Evolutionary conservation across 2,329 filamentous ascomycete species (phyloP).

Genomic region (Paracoccidioides lutzii): DNA sequence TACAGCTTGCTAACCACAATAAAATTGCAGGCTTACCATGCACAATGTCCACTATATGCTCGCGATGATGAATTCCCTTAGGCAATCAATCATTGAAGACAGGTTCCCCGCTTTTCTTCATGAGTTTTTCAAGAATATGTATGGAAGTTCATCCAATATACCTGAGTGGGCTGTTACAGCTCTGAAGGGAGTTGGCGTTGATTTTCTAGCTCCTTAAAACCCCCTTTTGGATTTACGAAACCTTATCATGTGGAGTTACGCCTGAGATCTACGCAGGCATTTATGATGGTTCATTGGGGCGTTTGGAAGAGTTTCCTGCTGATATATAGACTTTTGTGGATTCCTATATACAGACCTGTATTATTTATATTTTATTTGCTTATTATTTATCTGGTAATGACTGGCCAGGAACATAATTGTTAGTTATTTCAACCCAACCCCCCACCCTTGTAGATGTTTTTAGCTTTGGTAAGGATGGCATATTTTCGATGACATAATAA

Average conservation of each 20-base stretch:
- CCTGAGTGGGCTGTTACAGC: constrained; percentile 78
- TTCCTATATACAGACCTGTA: not conserved
- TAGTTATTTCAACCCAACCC: too few species aligned
- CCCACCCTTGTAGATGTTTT: too few species aligned
- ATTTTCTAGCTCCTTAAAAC: constrained; percentile 40
- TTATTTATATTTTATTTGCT: too few species aligned
- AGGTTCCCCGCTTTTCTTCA: constrained; percentile 64
- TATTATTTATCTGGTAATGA: too few species aligned
- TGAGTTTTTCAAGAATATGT: constrained; percentile 63
- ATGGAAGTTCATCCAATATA: constrained; percentile 53
- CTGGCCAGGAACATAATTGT: too few species aligned
- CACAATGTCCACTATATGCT: constrained; percentile 94
- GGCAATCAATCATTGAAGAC: constrained; percentile 70
- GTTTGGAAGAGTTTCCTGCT: not conserved
- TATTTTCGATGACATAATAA: too few species aligned
- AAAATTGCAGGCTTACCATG: constrained; percentile 57
- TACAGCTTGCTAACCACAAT: not conserved
- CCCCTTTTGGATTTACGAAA: not conserved
- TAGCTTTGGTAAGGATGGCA: too few species aligned
- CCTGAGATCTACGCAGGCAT: too few species aligned
- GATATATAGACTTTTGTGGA: not conserved
- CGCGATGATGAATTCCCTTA: constrained; percentile 61
- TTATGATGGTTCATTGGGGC: not conserved
- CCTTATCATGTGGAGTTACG: too few species aligned
- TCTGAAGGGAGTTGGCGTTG: constrained; percentile 64